Conservation (phyloP, 192 early-diverging fungal species). For the Entomortierella parvispora region DNA sequence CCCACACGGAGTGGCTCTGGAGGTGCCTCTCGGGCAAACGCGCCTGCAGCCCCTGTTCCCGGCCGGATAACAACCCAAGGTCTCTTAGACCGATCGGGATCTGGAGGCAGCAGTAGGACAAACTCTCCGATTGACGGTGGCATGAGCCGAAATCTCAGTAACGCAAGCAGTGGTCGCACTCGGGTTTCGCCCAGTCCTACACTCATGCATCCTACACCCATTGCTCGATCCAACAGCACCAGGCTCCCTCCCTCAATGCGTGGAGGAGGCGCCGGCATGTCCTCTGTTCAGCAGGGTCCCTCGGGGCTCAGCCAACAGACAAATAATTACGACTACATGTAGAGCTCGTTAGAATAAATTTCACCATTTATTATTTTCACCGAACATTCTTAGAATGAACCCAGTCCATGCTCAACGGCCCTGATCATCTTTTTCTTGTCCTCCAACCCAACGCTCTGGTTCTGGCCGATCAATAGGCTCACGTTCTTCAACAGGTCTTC, state of each 20-base stretch:
- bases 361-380: neutral
- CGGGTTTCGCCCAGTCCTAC: slow-evolving; percentile 24
- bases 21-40: too few species aligned
- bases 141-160: slow-evolving; percentile 15
- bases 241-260: slow-evolving; percentile 42
- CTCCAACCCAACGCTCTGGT: slow-evolving; percentile 49
- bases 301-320: slow-evolving; percentile 36
- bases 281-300: neutral
- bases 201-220: slow-evolving; percentile 34
- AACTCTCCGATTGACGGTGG: slow-evolving; percentile 15
- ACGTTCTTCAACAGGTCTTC: slow-evolving; percentile 6
- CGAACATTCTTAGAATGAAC: slow-evolving; percentile 6
- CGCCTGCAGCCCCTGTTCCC: too few species aligned
- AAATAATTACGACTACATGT: slow-evolving; percentile 31
- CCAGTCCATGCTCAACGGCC: slow-evolving; percentile 31
- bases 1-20: slow-evolving; percentile 1
- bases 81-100: slow-evolving; percentile 18
- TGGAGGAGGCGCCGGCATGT: neutral
- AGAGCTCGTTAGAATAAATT: neutral
- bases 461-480: slow-evolving; percentile 31
- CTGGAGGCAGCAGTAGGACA: slow-evolving; percentile 10
- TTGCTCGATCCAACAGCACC: slow-evolving; percentile 40
- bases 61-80: slow-evolving; percentile 27
- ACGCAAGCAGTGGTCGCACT: slow-evolving; percentile 19
- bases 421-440: slow-evolving; percentile 48